phyloP scores from a whole-genome alignment of 345 rosid species.

The Bruguiera parviflora region DNA sequence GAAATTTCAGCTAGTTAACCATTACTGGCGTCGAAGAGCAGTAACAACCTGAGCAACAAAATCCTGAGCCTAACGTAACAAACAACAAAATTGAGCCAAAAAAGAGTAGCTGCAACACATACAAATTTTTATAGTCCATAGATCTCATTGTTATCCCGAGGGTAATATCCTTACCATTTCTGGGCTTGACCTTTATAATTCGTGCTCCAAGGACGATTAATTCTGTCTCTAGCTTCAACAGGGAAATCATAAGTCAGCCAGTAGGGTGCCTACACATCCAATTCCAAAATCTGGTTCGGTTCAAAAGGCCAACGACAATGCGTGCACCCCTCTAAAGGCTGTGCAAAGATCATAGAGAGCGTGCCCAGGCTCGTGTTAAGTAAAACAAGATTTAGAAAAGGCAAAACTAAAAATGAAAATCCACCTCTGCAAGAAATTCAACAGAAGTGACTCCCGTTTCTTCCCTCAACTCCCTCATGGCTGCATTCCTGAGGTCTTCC shows the following conservation, averaged over 20 bases:
- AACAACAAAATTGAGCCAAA: background rate
- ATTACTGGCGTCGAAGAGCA: background rate
- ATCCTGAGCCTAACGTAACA: background rate
- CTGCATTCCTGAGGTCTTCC: constrained; percentile 88
- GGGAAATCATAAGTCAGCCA: constrained; percentile 82
- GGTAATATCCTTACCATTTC: constrained; percentile 47
- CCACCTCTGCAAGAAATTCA: constrained; percentile 76
- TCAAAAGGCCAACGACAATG: background rate
- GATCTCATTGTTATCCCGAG: background rate
- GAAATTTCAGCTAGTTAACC: background rate
- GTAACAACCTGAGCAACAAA: background rate
- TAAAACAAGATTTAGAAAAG: background rate
- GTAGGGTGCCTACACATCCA: constrained; percentile 52
- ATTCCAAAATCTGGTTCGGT: constrained; percentile 12
- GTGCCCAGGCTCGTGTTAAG: background rate
- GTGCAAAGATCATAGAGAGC: background rate
- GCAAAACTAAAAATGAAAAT: constrained; percentile 14
- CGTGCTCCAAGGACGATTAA: constrained; percentile 56
- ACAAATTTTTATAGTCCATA: background rate
- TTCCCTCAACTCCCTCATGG: constrained; percentile 82
- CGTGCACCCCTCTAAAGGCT: background rate
- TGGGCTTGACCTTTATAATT: constrained; percentile 83
- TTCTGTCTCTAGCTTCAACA: constrained; percentile 36
- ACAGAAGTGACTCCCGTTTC: constrained; percentile 95
- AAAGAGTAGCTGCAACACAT: background rate